Percentiles rank a stretch among this genome's conserved stretches.
Conservation (phyloP, 2,329 filamentous ascomycete species). For the Aspergillus pseudoglaucus region DNA sequence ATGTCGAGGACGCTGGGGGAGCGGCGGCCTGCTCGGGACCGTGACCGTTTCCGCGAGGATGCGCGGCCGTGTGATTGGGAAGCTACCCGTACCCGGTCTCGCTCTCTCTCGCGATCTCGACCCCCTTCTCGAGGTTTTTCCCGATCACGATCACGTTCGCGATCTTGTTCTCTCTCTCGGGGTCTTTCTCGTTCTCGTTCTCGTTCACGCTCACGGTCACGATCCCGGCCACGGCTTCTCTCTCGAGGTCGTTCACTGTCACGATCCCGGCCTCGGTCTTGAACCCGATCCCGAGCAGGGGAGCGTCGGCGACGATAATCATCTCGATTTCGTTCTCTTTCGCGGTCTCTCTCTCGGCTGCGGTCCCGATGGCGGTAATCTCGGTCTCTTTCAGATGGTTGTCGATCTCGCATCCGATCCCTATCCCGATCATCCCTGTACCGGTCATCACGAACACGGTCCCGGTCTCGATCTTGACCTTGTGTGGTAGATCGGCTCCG, state of each 20-base stretch:
- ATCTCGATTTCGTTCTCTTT: slow-evolving; percentile 16
- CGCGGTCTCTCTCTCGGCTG: slow-evolving; percentile 7
- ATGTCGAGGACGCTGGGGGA: slow-evolving; percentile 33
- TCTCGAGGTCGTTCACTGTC: slow-evolving; percentile 4
- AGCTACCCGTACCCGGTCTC: slow-evolving; percentile 3
- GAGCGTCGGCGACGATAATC: slow-evolving; percentile 19
- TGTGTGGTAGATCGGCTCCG: slow-evolving; percentile 27
- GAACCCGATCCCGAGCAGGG: slow-evolving; percentile 5
- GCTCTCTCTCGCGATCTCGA: slow-evolving; percentile 14
- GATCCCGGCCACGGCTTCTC: slow-evolving; percentile 4
- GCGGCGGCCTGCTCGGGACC: slow-evolving; percentile 21
- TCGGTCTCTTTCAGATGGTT: slow-evolving; percentile 9
- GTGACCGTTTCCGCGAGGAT: slow-evolving; percentile 22
- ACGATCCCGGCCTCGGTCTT: slow-evolving; percentile 6
- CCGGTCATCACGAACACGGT: slow-evolving; percentile 14
- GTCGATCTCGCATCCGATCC: slow-evolving; percentile 2
- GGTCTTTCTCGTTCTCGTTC: slow-evolving; percentile 2
- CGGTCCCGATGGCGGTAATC: slow-evolving; percentile 5
- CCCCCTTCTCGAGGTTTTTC: slow-evolving; percentile 8
- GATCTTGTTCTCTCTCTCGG: background rate
- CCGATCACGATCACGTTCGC: slow-evolving; percentile 6
- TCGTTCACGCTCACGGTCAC: slow-evolving; percentile 6
- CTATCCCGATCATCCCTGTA: slow-evolving; percentile 2
- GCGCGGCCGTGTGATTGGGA: slow-evolving; percentile 12
- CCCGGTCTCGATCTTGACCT: slow-evolving; percentile 20